Percentiles rank a stretch among this genome's conserved stretches.
Conservation (phyloP, 331 rosid genomes). For the Rhamnella rubrinervis region DNA sequence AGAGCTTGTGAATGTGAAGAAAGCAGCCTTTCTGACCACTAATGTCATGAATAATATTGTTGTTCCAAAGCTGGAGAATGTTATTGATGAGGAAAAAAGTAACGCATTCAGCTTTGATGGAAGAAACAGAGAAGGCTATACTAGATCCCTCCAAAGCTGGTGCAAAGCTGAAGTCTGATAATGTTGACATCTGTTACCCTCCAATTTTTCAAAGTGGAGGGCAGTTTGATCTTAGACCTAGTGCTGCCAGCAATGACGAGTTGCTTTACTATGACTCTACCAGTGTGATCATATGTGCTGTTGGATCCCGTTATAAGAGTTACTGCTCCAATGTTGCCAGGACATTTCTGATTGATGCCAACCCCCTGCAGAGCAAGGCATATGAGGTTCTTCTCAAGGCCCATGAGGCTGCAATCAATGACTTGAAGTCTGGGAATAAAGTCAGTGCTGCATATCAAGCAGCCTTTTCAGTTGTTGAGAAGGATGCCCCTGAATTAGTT, state of each 20-base stretch:
- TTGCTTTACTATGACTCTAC: constrained; percentile 49
- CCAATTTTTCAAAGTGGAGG: constrained; percentile 60
- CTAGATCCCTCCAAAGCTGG: constrained; percentile 48
- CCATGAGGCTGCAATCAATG: constrained; percentile 46
- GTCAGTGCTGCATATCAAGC: constrained; percentile 46
- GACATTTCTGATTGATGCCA: constrained; percentile 50
- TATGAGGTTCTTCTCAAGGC: constrained; percentile 51
- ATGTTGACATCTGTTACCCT: constrained; percentile 56
- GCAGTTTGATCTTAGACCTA: constrained; percentile 53
- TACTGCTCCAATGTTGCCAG: constrained; percentile 53
- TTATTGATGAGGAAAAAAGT: constrained; percentile 54
- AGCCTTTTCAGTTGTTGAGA: constrained; percentile 46
- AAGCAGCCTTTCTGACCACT: constrained; percentile 44
- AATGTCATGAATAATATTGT: constrained; percentile 43
- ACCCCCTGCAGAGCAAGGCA: constrained; percentile 45
- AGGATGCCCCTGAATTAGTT: constrained; percentile 46
- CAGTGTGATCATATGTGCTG: constrained; percentile 51
- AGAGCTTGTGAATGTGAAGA: constrained; percentile 45
- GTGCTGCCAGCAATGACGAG: constrained; percentile 55
- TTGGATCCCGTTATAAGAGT: constrained; percentile 52
- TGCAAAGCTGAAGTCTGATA: constrained; percentile 38
- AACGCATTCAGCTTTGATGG: constrained; percentile 47
- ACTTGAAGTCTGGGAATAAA: constrained; percentile 42
- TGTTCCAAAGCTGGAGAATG: constrained; percentile 48
- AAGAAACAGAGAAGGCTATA: constrained; percentile 52